A percentile compares a stretch with the other conserved stretches of the same genome.
Conservation (phyloP, 176 grass and related monocot species). For the Cenchrus americanus region DNA sequence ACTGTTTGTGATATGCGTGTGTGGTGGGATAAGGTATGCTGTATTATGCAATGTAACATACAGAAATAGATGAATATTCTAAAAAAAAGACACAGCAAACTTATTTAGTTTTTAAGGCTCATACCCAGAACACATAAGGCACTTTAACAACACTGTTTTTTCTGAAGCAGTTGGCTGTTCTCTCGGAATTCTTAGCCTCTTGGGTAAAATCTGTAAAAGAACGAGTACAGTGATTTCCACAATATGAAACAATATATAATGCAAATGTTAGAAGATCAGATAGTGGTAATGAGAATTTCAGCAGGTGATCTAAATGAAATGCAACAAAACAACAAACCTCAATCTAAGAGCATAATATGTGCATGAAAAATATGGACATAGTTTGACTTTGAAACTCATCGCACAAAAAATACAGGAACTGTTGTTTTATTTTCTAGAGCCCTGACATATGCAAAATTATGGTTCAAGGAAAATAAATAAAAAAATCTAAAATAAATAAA, state of each 20-base stretch:
- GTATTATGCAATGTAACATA: neutral
- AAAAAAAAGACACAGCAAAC: neutral
- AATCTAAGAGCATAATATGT: neutral
- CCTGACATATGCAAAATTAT: neutral
- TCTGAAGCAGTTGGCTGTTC: slow-evolving; percentile 74
- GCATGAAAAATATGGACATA: neutral
- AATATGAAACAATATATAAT: neutral
- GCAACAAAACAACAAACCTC: neutral
- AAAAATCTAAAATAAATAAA: neutral
- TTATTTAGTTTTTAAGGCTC: slow-evolving; percentile 36
- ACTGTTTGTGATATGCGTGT: neutral
- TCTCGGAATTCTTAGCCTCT: slow-evolving; percentile 92
- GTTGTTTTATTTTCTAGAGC: too few relatives aligned
- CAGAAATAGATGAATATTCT: neutral
- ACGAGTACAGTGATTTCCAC: slow-evolving; percentile 18
- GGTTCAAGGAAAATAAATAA: neutral
- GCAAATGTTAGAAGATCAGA: neutral
- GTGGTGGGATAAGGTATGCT: neutral
- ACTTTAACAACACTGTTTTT: slow-evolving; percentile 80
- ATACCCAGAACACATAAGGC: slow-evolving; percentile 75
- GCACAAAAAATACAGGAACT: slow-evolving; percentile 2
- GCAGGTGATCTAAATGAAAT: neutral
- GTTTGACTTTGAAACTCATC: neutral
- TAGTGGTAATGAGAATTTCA: neutral
- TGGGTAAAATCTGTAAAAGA: slow-evolving; percentile 72